Conservation (phyloP, 371 early-diverging fungal genomes). For the Mortierella sp. region DNA sequence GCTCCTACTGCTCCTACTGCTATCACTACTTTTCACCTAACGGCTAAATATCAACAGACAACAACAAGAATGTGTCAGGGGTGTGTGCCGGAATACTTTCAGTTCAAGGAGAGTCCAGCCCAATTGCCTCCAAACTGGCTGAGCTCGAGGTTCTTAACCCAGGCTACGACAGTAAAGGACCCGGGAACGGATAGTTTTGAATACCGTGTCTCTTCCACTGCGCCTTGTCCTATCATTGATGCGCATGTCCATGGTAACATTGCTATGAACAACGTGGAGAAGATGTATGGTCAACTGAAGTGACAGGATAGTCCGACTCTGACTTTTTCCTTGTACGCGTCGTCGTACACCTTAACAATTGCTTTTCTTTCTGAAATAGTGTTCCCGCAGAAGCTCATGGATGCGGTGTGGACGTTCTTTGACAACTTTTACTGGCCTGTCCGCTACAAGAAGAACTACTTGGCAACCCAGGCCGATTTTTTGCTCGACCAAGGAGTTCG, state of each 20-base stretch:
- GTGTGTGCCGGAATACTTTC: slow-evolving; percentile 30
- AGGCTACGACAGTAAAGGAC: background rate
- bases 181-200: slow-evolving; percentile 11
- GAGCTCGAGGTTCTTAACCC: slow-evolving; percentile 31
- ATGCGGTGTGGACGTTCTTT: slow-evolving; percentile 57
- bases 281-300: too few relatives aligned
- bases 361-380: slow-evolving; percentile 18
- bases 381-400: slow-evolving; percentile 55
- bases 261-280: background rate
- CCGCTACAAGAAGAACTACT: slow-evolving; percentile 46
- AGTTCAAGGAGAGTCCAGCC: slow-evolving; percentile 40
- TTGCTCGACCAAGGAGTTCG: slow-evolving; percentile 47
- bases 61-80: slow-evolving; percentile 44
- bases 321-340: background rate
- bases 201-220: slow-evolving; percentile 21
- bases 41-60: background rate
- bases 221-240: slow-evolving; percentile 56
- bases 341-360: background rate
- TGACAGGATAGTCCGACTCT: background rate
- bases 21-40: background rate
- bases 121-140: slow-evolving; percentile 25
- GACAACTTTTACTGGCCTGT: slow-evolving; percentile 58
- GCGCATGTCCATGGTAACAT: slow-evolving; percentile 55
- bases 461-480: slow-evolving; percentile 42
- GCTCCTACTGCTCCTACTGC: background rate